Evolutionary conservation across 352 stramenopile genomes (phyloP), one percentile per base, ranked within the genome.

Genomic region (Globisporangium uncinulatum): DNA sequence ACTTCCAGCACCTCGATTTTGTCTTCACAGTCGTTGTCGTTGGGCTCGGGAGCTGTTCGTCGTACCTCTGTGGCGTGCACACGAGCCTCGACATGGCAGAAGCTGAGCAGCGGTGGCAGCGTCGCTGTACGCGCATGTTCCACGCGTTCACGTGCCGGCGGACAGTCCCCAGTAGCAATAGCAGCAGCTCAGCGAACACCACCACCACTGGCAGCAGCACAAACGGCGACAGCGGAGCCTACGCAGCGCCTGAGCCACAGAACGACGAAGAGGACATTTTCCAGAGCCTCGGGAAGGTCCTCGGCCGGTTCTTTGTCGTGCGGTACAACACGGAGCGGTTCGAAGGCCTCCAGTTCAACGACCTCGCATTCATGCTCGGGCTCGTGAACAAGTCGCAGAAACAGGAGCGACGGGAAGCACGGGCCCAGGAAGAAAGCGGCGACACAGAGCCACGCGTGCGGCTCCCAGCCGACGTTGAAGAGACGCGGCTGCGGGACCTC

Each of bases 301-400:
- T 92, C 8, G 73, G 79, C 61, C 83, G 86, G 54, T 89, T 92
- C 57, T 86, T 92, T 34, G 76, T 87, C 44, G 75, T 89, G 49
- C 68, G 77, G 39, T 87, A 86, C 60, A 85, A 86, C 51, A 84
- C 69, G 5, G 70, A 76, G 45, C 58, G 73, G 29, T 89, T 87
- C 62, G 73, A 86, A 61, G 73, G 74, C 2, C 60, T 92, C 51
- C 80, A 78, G 57, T 86, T 87, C 54, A 85, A 80, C 24, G 82
- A 92, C 57, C 65, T 92, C 24, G 70, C 75, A 51, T 88, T 92
- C 58, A 84, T 76, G 31, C 62, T 92, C 24, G 71, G 74, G 7
- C 67, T 92, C 34, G 79, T 92, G 29, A 73, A 74, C 1, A 76
- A 83, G 61, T 70, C 73, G 0, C 76, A 87, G 61, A 66, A 72